Percentiles rank a stretch among this genome's conserved stretches.
These are phyloP conservation scores for Hypoxylon fuscum DNA, from an alignment of 495 filamentous ascomycete genomes.

Conservation along the genomic window DNA sequence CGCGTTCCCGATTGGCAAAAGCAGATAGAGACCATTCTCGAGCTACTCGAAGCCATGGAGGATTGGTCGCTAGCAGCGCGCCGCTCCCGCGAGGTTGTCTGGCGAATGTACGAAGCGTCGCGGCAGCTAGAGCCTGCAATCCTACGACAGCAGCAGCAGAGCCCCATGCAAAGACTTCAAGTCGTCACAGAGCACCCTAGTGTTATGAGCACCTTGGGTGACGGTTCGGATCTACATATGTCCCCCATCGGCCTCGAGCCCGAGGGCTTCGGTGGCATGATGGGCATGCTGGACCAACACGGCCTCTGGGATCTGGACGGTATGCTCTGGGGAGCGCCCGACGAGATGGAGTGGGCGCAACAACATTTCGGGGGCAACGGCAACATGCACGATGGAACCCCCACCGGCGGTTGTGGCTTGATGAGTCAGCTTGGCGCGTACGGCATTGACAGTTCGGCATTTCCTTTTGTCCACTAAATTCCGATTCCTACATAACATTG, in stretches of 20 bases:
- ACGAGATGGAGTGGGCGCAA: slow-evolving; percentile 48
- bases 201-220: slow-evolving; percentile 47
- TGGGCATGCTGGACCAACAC: slow-evolving; percentile 62
- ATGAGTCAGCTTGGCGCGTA: slow-evolving; percentile 39
- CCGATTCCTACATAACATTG: neutral
- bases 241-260: slow-evolving; percentile 60
- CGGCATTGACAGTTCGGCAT: slow-evolving; percentile 37
- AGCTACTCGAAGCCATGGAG: slow-evolving; percentile 73
- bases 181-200: slow-evolving; percentile 47
- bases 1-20: slow-evolving; percentile 65
- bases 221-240: slow-evolving; percentile 54
- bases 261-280: slow-evolving; percentile 60
- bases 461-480: slow-evolving; percentile 38
- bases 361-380: slow-evolving; percentile 35
- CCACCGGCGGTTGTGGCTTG: slow-evolving; percentile 21
- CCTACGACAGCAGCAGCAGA: slow-evolving; percentile 44
- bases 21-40: slow-evolving; percentile 75
- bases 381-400: slow-evolving; percentile 24
- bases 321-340: slow-evolving; percentile 57
- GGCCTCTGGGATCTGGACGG: slow-evolving; percentile 66
- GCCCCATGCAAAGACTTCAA: slow-evolving; percentile 40
- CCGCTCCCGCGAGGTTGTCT: slow-evolving; percentile 72
- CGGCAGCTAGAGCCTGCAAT: slow-evolving; percentile 49
- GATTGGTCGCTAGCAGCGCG: slow-evolving; percentile 76
- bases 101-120: slow-evolving; percentile 73